Percentiles rank a stretch among this genome's conserved stretches.
Conservation (phyloP, 148 eudicot species). For the Camellia japonica region DNA sequence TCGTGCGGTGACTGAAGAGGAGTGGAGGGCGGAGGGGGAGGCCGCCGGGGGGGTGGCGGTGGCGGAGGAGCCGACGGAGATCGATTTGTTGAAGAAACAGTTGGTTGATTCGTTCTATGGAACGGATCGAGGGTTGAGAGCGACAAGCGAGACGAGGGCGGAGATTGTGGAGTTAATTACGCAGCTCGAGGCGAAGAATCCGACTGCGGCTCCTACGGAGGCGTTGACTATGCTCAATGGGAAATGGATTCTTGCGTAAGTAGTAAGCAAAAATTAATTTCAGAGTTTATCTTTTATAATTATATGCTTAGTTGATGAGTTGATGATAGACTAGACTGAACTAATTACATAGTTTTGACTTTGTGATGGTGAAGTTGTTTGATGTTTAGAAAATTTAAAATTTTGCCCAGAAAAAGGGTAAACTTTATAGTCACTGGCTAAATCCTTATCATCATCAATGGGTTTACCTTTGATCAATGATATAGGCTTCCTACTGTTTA, state of each 20-base stretch:
- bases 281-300: neutral
- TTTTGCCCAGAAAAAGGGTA: neutral
- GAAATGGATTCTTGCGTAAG: slow-evolving; percentile 91
- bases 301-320: neutral
- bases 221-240: slow-evolving; percentile 79
- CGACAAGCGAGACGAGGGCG: slow-evolving; percentile 74
- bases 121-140: slow-evolving; percentile 76
- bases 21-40: slow-evolving; percentile 31
- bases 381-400: neutral
- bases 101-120: slow-evolving; percentile 73
- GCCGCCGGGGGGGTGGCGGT: slow-evolving; percentile 30
- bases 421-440: neutral
- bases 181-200: slow-evolving; percentile 77
- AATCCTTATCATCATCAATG: neutral
- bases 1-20: slow-evolving; percentile 34
- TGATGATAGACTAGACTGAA: neutral
- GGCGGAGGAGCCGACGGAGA: slow-evolving; percentile 44
- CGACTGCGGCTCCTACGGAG: slow-evolving; percentile 83
- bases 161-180: slow-evolving; percentile 79
- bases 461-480: neutral
- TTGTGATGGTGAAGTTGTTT: too few species aligned
- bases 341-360: neutral
- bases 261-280: neutral
- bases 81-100: slow-evolving; percentile 51
- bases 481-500: neutral